These are phyloP conservation scores for Daucus carota DNA, from an alignment of 129 eudicot genomes.

Conservation along the genomic window DNA sequence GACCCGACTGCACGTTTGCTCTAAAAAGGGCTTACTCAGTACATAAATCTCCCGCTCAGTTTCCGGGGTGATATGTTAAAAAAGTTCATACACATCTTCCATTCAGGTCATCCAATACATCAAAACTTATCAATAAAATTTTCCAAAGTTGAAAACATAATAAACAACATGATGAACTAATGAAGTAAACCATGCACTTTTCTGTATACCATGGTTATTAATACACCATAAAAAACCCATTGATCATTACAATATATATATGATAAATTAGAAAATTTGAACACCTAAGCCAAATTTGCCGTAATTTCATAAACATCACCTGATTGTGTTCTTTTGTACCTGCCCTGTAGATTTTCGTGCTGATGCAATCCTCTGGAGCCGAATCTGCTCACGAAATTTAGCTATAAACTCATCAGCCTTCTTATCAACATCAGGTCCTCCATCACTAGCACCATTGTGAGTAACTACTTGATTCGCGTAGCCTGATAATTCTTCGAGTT, in stretches of 20 bases:
- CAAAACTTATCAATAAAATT: neutral
- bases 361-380: slow-evolving; percentile 86
- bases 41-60: neutral
- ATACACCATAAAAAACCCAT: slow-evolving; percentile 3
- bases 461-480: slow-evolving; percentile 20
- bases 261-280: neutral
- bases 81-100: neutral
- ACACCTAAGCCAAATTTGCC: slow-evolving; percentile 2
- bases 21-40: neutral
- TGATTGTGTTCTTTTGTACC: slow-evolving; percentile 23
- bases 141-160: neutral
- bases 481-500: slow-evolving; percentile 24
- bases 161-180: neutral
- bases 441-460: slow-evolving; percentile 23
- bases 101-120: neutral
- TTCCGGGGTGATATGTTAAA: neutral
- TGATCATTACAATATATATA: neutral
- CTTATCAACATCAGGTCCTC: slow-evolving; percentile 80
- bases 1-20: neutral
- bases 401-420: slow-evolving; percentile 98
- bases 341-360: slow-evolving; percentile 59
- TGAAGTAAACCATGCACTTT: slow-evolving; percentile 2
- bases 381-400: slow-evolving; percentile 88
- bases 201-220: neutral
- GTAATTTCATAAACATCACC: slow-evolving; percentile 10